phyloP scores from a whole-genome alignment of 2,329 filamentous ascomycete species.

The Xylaria sp. region DNA sequence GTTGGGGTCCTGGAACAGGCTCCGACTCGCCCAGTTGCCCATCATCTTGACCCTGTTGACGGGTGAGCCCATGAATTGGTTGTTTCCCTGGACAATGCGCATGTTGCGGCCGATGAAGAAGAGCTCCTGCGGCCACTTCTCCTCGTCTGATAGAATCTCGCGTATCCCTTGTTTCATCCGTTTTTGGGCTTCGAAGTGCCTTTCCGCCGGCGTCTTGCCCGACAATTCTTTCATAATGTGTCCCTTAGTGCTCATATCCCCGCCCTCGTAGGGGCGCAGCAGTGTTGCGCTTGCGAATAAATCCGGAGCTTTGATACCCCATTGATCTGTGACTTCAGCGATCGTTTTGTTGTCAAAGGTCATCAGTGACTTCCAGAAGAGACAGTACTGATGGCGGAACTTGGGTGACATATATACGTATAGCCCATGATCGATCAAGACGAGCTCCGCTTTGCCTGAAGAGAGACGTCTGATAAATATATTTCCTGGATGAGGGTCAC shows the following conservation, averaged over 20 bases:
- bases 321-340: slow-evolving; percentile 68
- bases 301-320: slow-evolving; percentile 89
- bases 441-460: slow-evolving; percentile 81
- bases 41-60: slow-evolving; percentile 95
- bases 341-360: slow-evolving; percentile 90
- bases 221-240: slow-evolving; percentile 68
- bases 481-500: slow-evolving; percentile 96
- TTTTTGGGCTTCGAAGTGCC: slow-evolving; percentile 88
- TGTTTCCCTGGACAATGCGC: slow-evolving; percentile 91
- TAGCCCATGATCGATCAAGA: slow-evolving; percentile 94
- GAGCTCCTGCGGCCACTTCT: slow-evolving; percentile 86
- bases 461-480: slow-evolving; percentile 90
- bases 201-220: slow-evolving; percentile 63
- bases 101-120: slow-evolving; percentile 92
- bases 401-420: slow-evolving; percentile 87
- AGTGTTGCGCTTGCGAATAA: slow-evolving; percentile 90
- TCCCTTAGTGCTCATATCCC: slow-evolving; percentile 68
- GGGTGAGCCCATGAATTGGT: slow-evolving; percentile 85
- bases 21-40: slow-evolving; percentile 83
- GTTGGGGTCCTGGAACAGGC: slow-evolving; percentile 74
- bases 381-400: slow-evolving; percentile 83
- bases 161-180: slow-evolving; percentile 71
- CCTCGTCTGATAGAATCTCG: slow-evolving; percentile 78
- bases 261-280: slow-evolving; percentile 87
- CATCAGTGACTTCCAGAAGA: slow-evolving; percentile 92